Evolutionary conservation across 495 filamentous ascomycete species (phyloP).

Genomic region (Aspergillus diversus): DNA sequence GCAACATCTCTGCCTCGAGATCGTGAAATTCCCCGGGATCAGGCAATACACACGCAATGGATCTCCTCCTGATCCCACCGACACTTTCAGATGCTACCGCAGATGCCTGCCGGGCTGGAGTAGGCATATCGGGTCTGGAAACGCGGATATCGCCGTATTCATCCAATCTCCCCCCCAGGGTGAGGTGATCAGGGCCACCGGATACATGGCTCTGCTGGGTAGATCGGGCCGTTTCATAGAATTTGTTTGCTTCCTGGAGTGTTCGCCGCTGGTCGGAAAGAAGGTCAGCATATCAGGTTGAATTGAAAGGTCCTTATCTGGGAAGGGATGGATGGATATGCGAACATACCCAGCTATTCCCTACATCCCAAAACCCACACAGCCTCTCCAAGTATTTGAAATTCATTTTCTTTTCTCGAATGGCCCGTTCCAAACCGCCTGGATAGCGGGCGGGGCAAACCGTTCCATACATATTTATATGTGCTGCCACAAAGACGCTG

Average conservation of each 20-base stretch:
- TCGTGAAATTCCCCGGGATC: slow-evolving; percentile 15
- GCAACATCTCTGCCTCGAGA: slow-evolving; percentile 46
- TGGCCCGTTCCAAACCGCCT: slow-evolving; percentile 41
- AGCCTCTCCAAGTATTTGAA: slow-evolving; percentile 44
- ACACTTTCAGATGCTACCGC: neutral
- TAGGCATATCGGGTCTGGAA: slow-evolving; percentile 15
- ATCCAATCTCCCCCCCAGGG: slow-evolving; percentile 43
- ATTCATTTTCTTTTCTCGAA: slow-evolving; percentile 41
- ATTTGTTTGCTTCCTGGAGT: slow-evolving; percentile 46
- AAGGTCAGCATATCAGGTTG: neutral
- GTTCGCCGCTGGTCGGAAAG: slow-evolving; percentile 39
- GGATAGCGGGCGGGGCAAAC: slow-evolving; percentile 43
- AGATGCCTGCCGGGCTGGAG: neutral
- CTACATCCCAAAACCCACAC: slow-evolving; percentile 45
- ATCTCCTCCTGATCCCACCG: neutral
- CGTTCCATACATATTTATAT: slow-evolving; percentile 53
- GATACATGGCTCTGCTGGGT: slow-evolving; percentile 27
- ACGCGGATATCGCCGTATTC: slow-evolving; percentile 50
- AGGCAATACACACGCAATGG: neutral
- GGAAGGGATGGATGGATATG: neutral
- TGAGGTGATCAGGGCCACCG: slow-evolving; percentile 35
- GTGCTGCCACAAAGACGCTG: slow-evolving; percentile 49
- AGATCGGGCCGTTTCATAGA: slow-evolving; percentile 43
- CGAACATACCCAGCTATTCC: slow-evolving; percentile 42
- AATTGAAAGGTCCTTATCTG: neutral